Percentiles rank a stretch among this genome's conserved stretches.
phyloP scores from a whole-genome alignment of 2,329 filamentous ascomycete species.

The Acephala macrosclerotiorum region DNA sequence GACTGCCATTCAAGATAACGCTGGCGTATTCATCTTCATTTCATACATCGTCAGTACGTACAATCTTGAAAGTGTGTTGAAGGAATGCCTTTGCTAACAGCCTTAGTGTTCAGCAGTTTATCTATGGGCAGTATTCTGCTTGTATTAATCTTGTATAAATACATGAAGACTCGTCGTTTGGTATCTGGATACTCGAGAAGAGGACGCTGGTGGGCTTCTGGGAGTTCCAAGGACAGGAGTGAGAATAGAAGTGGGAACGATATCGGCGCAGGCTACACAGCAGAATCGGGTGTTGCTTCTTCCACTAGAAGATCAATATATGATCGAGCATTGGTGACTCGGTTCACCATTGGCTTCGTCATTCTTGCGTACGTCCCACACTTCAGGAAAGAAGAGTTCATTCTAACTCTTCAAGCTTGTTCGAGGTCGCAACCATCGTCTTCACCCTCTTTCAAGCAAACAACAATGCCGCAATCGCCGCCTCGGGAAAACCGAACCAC shows the following conservation, averaged over 20 bases:
- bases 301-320: slow-evolving; percentile 47
- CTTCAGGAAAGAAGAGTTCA: neutral
- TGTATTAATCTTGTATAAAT: slow-evolving; percentile 50
- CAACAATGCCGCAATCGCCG: slow-evolving; percentile 42
- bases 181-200: slow-evolving; percentile 42
- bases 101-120: slow-evolving; percentile 51
- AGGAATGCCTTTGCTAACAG: slow-evolving; percentile 12
- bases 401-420: slow-evolving; percentile 39
- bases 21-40: slow-evolving; percentile 45
- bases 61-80: neutral
- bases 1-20: slow-evolving; percentile 40
- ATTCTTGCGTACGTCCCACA: slow-evolving; percentile 44
- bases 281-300: slow-evolving; percentile 17
- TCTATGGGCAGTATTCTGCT: slow-evolving; percentile 47
- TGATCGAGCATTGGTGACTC: slow-evolving; percentile 53
- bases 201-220: slow-evolving; percentile 39
- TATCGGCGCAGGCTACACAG: slow-evolving; percentile 24
- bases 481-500: slow-evolving; percentile 45
- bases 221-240: slow-evolving; percentile 29
- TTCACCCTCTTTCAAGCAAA: slow-evolving; percentile 46
- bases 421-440: slow-evolving; percentile 49
- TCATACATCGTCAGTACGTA: slow-evolving; percentile 49
- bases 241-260: slow-evolving; percentile 20
- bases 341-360: slow-evolving; percentile 54
- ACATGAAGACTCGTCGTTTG: slow-evolving; percentile 49